Evolutionary conservation across 2,329 filamentous ascomycete species (phyloP), one percentile per base, ranked within the genome.

Genomic region (Stagonosporopsis vannaccii): DNA sequence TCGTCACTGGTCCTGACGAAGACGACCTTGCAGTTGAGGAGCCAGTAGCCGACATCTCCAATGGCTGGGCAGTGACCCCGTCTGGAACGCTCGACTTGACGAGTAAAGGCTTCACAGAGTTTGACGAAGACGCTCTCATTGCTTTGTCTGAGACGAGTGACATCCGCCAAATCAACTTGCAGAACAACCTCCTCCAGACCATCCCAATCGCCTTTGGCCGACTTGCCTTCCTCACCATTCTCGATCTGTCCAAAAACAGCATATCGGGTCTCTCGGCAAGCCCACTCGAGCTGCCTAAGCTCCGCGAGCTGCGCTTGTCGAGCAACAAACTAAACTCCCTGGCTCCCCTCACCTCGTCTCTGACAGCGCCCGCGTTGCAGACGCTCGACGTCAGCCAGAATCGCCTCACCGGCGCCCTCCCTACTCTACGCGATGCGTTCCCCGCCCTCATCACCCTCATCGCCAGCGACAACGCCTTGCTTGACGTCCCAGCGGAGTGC

Each of bases 341-440:
- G 9, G 81, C 84, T 1, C 85, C 89, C 0, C 77, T 98, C 15
- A 82, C 86, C 3, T 77, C 80, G 5, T 80, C 86, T 61, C 82
- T 98, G 5, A 81, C 84, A n/a, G 92, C 93, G 0, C 92, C 92
- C 0, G 81, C 78, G 6, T 82, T 98, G 6, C 85, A 89, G 50
- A 90, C 89, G 64, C 81, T 97, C 1, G 91, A 98, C 69, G 82
- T 96, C 7, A 92, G 90, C 22, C 85, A 89, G 61, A 98, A 98
- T 72, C 87, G 90, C n/a, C 78, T 98, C 26, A 84, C 86, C 0
- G 83, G 84, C 6, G 45, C 84, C 0, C 80, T 97, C 0, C 91
- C 93, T 0, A 63, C 72, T 22, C 78, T 97, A 6, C 87, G 87
- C 49, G 77, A 83, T 6, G 79, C 78, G 1, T 97, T 92, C 71